phyloP scores from a whole-genome alignment of 2,329 filamentous ascomycete species.

The Coccinonectria pachysandricola region DNA sequence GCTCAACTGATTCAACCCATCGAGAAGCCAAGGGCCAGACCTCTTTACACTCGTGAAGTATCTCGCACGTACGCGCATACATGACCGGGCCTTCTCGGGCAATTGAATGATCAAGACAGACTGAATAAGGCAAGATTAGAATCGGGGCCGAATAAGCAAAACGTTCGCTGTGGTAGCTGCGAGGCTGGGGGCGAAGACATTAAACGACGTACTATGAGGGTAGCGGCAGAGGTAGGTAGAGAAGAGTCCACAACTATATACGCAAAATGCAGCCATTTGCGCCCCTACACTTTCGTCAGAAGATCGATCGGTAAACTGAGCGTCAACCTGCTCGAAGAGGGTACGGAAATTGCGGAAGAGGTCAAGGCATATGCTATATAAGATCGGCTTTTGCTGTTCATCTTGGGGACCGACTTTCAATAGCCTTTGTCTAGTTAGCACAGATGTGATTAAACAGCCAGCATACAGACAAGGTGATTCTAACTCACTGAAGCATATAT shows the following conservation, averaged over 20 bases:
- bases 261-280: slow-evolving; percentile 45
- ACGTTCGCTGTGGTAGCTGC: not conserved
- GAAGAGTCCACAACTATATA: slow-evolving; percentile 44
- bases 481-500: slow-evolving; percentile 40
- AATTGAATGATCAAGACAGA: slow-evolving; percentile 32
- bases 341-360: slow-evolving; percentile 38
- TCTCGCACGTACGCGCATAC: slow-evolving; percentile 33
- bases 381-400: slow-evolving; percentile 27
- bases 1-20: slow-evolving; percentile 40
- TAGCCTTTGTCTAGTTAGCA: too few relatives aligned
- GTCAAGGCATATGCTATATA: slow-evolving; percentile 32
- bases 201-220: slow-evolving; percentile 31
- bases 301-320: slow-evolving; percentile 36
- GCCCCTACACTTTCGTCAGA: slow-evolving; percentile 40
- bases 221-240: slow-evolving; percentile 43
- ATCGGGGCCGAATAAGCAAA: too few relatives aligned
- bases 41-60: slow-evolving; percentile 37
- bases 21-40: slow-evolving; percentile 43
- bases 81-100: slow-evolving; percentile 33
- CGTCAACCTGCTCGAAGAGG: slow-evolving; percentile 40
- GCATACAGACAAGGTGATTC: too few relatives aligned
- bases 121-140: too few relatives aligned
- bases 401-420: too few relatives aligned
- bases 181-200: not conserved
- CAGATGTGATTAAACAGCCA: too few relatives aligned